Percentiles rank a stretch among this genome's conserved stretches.
Conservation (phyloP, 2,329 filamentous ascomycete species). For the Xylaria sp. region DNA sequence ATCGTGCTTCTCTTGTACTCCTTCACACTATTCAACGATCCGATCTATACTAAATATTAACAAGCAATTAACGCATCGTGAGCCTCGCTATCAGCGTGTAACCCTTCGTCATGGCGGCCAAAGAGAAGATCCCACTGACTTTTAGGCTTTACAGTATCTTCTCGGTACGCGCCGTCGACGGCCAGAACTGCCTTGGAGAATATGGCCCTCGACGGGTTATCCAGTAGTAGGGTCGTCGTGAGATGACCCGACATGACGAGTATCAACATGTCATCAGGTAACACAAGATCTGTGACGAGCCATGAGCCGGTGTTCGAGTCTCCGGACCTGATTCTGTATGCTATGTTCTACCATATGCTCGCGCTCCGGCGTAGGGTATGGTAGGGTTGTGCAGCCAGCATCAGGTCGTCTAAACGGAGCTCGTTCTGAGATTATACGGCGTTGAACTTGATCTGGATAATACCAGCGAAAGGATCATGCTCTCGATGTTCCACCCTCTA, state of each 20-base stretch:
- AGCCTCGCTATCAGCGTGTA: constrained; percentile 29
- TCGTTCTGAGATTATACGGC: constrained; percentile 86
- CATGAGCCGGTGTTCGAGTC: constrained; percentile 46
- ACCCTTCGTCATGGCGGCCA: constrained; percentile 1
- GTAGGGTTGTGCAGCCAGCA: background rate
- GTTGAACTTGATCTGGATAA: constrained; percentile 96
- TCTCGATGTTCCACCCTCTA: constrained; percentile 54
- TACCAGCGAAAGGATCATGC: constrained; percentile 99
- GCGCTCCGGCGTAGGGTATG: background rate
- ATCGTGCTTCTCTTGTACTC: background rate
- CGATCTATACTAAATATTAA: too few relatives aligned
- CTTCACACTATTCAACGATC: background rate
- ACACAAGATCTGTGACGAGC: constrained; percentile 42
- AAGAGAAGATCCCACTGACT: constrained; percentile 24
- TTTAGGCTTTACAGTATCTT: constrained; percentile 26
- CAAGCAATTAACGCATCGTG: constrained; percentile 31
- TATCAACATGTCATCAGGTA: constrained; percentile 42
- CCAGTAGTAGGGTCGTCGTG: constrained; percentile 33
- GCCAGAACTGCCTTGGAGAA: constrained; percentile 29
- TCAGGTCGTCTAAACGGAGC: constrained; percentile 33
- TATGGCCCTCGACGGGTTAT: constrained; percentile 40
- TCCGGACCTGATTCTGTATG: constrained; percentile 32
- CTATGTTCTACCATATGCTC: constrained; percentile 3
- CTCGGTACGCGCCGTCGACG: constrained; percentile 39
- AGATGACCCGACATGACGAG: constrained; percentile 37